Base-by-base conservation (phyloP, 2,329 filamentous ascomycete species). In the Hypomyces rosellus region DNA sequence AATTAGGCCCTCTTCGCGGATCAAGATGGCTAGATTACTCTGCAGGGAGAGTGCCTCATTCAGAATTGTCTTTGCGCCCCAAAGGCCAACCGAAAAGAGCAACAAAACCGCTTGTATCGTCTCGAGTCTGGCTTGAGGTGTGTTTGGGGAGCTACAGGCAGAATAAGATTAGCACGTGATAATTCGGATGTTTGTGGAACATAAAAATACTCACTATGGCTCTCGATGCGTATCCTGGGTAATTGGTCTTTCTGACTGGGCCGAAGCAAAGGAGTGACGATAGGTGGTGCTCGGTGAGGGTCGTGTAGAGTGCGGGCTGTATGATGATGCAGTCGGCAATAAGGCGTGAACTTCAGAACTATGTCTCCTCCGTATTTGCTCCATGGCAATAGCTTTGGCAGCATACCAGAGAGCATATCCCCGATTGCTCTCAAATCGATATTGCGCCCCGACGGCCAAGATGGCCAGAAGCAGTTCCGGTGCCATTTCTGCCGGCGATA, bases 401-500 rank as follows among this genome's bases (percentile, higher is more conserved):
- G 79, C 79, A 60, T 82, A 82, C 79, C 80, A 84, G 5, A 84
- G 63, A 2, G 76, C 77, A 59, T 82, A 78, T 2, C 77, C 77
- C 39, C 79, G 70, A 43, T 80, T 76, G 49, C 71, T 77, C 57
- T 84, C 80, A 47, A 83, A 83, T 1, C 80, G 76, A 57, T 85
- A 86, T 57, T 84, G 81, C 0, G 83, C 83, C 12, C 83, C 83
- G 2, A 88, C 78, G 0, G 85, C 82, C 18, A 85, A 71, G 14
- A 88, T 77, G 0, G 84, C 84, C 25, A 89, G 68, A 5, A 87
- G 69, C 4, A 89, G 69, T 63, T 88, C 86, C 0, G 84, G 78
- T 0, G 83, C 80, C n/a, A 81, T 75, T n/a, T 82, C 78, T 7
- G 77, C 77, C 0, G 83, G 76, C 2, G 75, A 73, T 43, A 88